Base-by-base conservation (phyloP, 2,329 filamentous ascomycete species). In the Ophiostoma angusticollis region DNA sequence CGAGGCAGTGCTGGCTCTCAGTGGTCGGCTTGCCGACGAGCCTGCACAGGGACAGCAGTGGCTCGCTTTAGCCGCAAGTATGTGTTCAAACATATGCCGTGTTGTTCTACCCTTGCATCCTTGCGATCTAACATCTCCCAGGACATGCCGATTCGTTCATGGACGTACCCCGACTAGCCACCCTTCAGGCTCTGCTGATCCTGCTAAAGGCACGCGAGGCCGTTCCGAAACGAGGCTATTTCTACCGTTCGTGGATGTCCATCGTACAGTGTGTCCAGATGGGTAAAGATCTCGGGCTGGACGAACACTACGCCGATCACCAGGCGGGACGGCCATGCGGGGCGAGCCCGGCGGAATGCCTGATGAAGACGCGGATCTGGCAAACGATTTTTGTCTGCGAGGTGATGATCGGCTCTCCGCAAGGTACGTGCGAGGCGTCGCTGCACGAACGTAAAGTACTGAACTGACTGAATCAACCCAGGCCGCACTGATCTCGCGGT, bases 161-260 rank as follows among this genome's bases (percentile, higher is more conserved):
- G 72, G 89, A 95, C 52, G 77, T 89, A 18, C 86, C 89, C 2
- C 73, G 89, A 35, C 55, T 96, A 33, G 95, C 85, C 59, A 96
- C 91, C 0, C 77, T 96, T 9, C 89, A 96, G 60, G 89, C 86
- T 3, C 66, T 94, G 45, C 63, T 95, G 31, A 78, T 96, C 31
- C 69, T 95, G 14, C 63, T 95, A 31, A 96, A 96, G 58, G 91
- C 89, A 1, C 74, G 86, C 46, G 89, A 96, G 58, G 82, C 84
- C n/a, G 78, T 82, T 8, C 87, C 89, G 0, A 93, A 93, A 54
- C 78, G 84, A 44, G 91, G 91, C 1, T 96, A 96, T 55, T 96
- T 91, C 58, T 96, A 91, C 60, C 79, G 89, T 27, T 96, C 91
- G 0, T 96, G 91, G 89, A 93, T 95, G 76, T 84, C 83, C 5